Conservation (phyloP, 2,329 filamentous ascomycete genomes). For the Chrysosporium queenslandicum region DNA sequence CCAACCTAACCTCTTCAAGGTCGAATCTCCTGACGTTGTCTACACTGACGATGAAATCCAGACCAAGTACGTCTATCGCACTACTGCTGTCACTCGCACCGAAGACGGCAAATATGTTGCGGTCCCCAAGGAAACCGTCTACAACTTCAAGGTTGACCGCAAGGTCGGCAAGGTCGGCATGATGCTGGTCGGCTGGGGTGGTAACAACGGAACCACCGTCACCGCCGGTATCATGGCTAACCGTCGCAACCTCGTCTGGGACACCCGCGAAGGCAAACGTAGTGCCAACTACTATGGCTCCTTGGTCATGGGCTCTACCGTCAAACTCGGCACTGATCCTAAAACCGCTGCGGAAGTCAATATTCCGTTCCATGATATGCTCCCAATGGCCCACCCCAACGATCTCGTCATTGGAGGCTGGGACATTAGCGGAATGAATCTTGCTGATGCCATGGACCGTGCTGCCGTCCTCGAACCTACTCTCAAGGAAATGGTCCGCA, state of each 20-base stretch:
- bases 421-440: constrained; percentile 89
- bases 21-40: constrained; percentile 82
- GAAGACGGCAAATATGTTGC: constrained; percentile 69
- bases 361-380: constrained; percentile 85
- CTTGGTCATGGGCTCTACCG: constrained; percentile 89
- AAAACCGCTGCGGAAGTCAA: constrained; percentile 83
- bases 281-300: constrained; percentile 97
- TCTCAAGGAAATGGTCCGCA: constrained; percentile 77
- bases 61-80: constrained; percentile 94
- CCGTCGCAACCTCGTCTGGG: constrained; percentile 74
- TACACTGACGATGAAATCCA: constrained; percentile 84
- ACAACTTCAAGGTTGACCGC: constrained; percentile 96
- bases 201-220: constrained; percentile 96
- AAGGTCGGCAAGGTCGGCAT: constrained; percentile 86
- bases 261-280: constrained; percentile 79
- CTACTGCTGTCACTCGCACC: constrained; percentile 66
- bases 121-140: constrained; percentile 75
- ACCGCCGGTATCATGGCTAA: constrained; percentile 97
- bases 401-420: constrained; percentile 91
- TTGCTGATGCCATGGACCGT: constrained; percentile 89
- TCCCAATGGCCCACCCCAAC: constrained; percentile 96
- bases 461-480: constrained; percentile 92
- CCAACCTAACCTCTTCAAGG: constrained; percentile 58
- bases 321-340: constrained; percentile 86
- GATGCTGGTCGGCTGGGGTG: constrained; percentile 96